Evolutionary conservation across 2,329 filamentous ascomycete species (phyloP), one percentile per base, ranked within the genome.

Genomic region (Neofusicoccum kwambonambiense): DNA sequence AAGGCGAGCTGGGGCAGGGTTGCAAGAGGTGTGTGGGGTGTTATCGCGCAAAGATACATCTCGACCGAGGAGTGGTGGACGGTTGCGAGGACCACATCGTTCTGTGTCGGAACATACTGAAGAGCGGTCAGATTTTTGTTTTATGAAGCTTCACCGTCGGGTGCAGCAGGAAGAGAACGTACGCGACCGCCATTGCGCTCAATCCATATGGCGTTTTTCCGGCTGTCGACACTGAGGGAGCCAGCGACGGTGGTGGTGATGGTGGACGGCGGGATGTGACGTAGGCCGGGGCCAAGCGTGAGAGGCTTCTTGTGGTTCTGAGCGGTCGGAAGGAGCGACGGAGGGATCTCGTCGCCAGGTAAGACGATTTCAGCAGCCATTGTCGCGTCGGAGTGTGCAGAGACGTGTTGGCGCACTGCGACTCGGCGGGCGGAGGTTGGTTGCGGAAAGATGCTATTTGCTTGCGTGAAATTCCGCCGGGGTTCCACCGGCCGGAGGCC

Each of bases 1-100:
- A 99, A 99, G n/a, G 93, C 87, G 19, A 98, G 84, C 69, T 96
- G 91, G 0, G 91, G 92, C 0, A 98, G 87, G 17, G 91, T 82
- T 0, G 91, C 92, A 66, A 80, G 78, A 0, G 84, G 79, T 5
- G 84, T 85, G 72, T 87, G 81, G 8, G 85, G 84, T 34, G 91
- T 90, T 62, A 98, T 83, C 70, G 85, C 83, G 76, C 93, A 93
- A 77, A 90, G 89, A 83, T 91, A 97, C 75, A 86, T 85, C 71
- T 98, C 95, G 65, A 84, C 82, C 58, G 88, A 85, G 64, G 88
- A 89, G 76, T 89, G 90, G 73, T 91, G 87, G 70, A 98, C 84
- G 69, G 91, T 93, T 66, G 92, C 93, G 74, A 99, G 91, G 69
- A 98, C 89, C 54, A 96, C 87, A 77, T 99, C 95, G 74, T 90